Percentiles rank a stretch among this genome's conserved stretches.
Conservation (phyloP, 805 yeast genomes). For the Candida nonsorbophila region DNA sequence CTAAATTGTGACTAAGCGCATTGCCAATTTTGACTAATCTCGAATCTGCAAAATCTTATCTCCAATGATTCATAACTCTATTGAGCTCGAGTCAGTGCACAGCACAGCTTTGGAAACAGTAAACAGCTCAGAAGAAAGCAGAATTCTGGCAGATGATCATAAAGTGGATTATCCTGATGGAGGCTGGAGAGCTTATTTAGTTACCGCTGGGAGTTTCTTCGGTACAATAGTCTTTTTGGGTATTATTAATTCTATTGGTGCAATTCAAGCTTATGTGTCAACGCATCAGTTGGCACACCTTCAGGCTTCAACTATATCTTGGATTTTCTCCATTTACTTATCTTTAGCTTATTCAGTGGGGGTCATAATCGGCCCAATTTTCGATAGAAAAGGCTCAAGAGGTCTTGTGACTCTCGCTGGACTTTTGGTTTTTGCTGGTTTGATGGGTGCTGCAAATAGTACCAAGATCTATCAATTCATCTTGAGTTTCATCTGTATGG, state of each 20-base stretch:
- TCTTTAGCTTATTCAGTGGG: constrained; percentile 45
- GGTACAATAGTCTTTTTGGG: constrained; percentile 56
- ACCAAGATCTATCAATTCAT: constrained; percentile 55
- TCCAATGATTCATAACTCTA: no score
- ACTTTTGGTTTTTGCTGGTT: constrained; percentile 38
- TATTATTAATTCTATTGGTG: constrained; percentile 54
- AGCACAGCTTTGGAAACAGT: not conserved
- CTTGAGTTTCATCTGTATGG: constrained; percentile 50
- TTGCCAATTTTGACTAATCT: no score
- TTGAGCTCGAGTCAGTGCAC: not conserved
- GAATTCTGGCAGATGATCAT: constrained; percentile 7
- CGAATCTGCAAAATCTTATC: no score
- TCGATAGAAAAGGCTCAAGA: constrained; percentile 57
- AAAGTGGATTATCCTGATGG: constrained; percentile 47
- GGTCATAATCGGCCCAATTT: constrained; percentile 52
- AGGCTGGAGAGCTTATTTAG: constrained; percentile 50
- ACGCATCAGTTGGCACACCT: constrained; percentile 46
- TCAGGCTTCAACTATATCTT: constrained; percentile 46
- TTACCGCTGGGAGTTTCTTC: constrained; percentile 52
- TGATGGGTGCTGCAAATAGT: constrained; percentile 55
- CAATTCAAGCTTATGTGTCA: constrained; percentile 55
- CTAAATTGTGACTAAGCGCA: no score
- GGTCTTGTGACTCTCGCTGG: constrained; percentile 39
- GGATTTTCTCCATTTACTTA: constrained; percentile 60
- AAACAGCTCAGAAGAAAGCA: not conserved